A percentile compares a stretch with the other conserved stretches of the same genome.
Conservation (phyloP, 192 early-diverging fungal genomes). For the Entomortierella beljakovae region DNA sequence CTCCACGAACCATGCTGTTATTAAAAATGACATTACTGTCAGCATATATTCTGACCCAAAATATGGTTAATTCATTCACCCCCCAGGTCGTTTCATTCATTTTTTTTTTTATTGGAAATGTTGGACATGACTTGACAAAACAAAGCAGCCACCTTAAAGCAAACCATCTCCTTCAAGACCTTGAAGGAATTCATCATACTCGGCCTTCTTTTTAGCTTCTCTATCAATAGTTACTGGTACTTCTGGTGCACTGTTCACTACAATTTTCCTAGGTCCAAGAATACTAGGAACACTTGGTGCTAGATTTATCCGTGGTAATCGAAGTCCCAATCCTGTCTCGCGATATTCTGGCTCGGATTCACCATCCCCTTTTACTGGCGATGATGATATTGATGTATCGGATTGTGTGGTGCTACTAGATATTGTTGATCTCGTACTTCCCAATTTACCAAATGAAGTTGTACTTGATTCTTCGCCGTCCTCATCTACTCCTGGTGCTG, state of each 20-base stretch:
- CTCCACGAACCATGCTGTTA: too few species aligned
- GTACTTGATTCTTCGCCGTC: conserved; percentile 11
- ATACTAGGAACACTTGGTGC: conserved; percentile 32
- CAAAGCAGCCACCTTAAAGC: neutral
- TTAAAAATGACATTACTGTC: too few species aligned
- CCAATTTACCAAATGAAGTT: too few species aligned
- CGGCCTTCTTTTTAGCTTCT: conserved; percentile 45
- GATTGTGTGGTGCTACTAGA: too few species aligned
- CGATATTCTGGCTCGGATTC: conserved; percentile 7
- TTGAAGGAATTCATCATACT: conserved; percentile 49
- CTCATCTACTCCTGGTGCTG: conserved; percentile 44
- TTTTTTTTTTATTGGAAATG: neutral
- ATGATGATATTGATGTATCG: neutral
- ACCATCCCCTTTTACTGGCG: neutral
- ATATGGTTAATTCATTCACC: too few species aligned
- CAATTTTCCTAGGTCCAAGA: conserved; percentile 19
- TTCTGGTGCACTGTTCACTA: conserved; percentile 46
- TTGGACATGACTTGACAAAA: neutral
- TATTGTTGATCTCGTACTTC: too few species aligned
- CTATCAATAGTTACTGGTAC: conserved; percentile 29
- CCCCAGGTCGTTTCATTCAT: neutral
- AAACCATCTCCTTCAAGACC: conserved; percentile 44
- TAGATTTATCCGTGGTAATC: conserved; percentile 29
- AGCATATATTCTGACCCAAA: too few species aligned
- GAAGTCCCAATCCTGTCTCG: conserved; percentile 36